Conservation (phyloP, 73 alveolate genomes). For the Uronychia binucleata region DNA sequence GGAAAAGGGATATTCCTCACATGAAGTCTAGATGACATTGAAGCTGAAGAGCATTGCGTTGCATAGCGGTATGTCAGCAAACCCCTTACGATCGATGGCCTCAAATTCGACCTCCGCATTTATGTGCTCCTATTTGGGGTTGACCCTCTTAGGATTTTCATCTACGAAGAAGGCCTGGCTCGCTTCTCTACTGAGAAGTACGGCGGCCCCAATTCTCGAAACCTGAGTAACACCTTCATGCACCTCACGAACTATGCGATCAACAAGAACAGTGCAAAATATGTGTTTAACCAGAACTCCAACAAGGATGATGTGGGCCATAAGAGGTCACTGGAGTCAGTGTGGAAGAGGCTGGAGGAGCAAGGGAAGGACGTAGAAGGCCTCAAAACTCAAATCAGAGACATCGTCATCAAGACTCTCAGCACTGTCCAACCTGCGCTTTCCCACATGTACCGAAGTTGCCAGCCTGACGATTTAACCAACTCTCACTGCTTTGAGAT, state of each 20-base stretch:
- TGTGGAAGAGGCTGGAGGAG: conserved; percentile 21
- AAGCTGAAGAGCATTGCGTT: conserved; percentile 79
- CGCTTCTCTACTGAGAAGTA: conserved; percentile 96
- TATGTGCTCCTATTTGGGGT: conserved; percentile 93
- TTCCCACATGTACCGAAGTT: conserved; percentile 34
- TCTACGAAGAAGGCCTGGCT: conserved; percentile 94
- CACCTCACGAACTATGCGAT: conserved; percentile 65
- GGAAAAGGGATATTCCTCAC: conserved; percentile 71
- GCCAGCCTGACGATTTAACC: conserved; percentile 48
- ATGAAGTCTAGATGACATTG: conserved; percentile 60
- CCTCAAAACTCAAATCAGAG: conserved; percentile 47
- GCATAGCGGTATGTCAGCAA: conserved; percentile 88
- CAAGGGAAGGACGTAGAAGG: conserved; percentile 47
- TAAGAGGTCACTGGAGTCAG: conserved; percentile 54
- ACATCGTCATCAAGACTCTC: conserved; percentile 53
- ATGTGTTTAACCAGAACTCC: conserved; percentile 38
- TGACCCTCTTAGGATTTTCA: conserved; percentile 90
- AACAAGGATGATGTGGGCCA: conserved; percentile 64
- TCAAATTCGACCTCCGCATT: conserved; percentile 93
- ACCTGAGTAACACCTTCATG: conserved; percentile 58
- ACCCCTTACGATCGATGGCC: conserved; percentile 87
- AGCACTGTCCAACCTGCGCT: conserved; percentile 47
- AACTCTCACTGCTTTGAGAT: conserved; percentile 54
- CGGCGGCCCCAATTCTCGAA: conserved; percentile 64
- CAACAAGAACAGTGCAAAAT: conserved; percentile 10